Conservation (phyloP, 106 monocot genomes). For the Dendrobium nobile region DNA sequence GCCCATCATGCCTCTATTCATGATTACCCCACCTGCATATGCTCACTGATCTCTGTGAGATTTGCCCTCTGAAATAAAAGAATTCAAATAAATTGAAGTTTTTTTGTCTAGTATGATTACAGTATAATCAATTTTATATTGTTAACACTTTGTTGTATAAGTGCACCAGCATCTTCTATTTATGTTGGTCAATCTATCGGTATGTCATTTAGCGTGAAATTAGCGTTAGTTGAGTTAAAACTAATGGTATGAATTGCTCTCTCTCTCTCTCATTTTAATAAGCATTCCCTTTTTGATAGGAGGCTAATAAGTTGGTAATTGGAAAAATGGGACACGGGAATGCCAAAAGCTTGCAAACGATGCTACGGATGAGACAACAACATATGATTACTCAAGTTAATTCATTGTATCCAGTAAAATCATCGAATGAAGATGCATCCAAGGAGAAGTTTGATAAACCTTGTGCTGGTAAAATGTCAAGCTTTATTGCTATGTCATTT, state of each 20-base stretch:
- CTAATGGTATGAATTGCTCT: background rate
- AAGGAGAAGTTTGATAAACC: conserved; percentile 27
- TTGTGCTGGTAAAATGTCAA: conserved; percentile 25
- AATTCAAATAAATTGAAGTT: background rate
- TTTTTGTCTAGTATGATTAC: background rate
- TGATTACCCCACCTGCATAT: too few species aligned
- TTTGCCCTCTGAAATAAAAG: background rate
- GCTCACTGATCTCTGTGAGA: too few species aligned
- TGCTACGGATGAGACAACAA: conserved; percentile 65
- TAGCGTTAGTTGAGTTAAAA: background rate
- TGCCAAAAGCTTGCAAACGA: conserved; percentile 47
- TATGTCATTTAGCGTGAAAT: background rate
- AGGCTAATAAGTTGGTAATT: conserved; percentile 56
- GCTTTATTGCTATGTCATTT: conserved; percentile 12
- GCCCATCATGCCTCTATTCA: too few species aligned
- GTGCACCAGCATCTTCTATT: background rate
- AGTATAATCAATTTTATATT: background rate
- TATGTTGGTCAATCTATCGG: background rate
- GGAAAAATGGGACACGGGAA: conserved; percentile 67
- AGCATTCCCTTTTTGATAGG: conserved; percentile 33
- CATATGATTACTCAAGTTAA: conserved; percentile 76
- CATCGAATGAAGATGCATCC: conserved; percentile 22
- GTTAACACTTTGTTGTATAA: background rate
- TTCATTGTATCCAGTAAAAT: conserved; percentile 67
- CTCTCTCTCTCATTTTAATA: background rate